These are phyloP conservation scores for Daldinia bambusicola DNA, from an alignment of 495 filamentous ascomycete genomes.

Conservation along the genomic window DNA sequence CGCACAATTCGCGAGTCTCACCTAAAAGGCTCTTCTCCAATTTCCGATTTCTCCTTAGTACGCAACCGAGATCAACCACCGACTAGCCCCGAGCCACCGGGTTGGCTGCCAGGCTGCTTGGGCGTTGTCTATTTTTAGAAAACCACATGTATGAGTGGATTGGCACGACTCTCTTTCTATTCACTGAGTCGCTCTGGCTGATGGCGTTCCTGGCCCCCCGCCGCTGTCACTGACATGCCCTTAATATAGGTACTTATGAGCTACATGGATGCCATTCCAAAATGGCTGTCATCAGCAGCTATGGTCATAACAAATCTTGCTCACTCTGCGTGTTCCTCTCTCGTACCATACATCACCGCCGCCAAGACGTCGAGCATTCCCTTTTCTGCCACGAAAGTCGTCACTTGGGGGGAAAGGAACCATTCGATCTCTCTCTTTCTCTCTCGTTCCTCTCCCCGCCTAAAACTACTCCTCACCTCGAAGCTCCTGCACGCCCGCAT, in stretches of 20 bases:
- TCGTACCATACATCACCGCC: conserved; percentile 38
- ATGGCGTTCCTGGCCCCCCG: conserved; percentile 26
- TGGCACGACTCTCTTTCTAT: conserved; percentile 21
- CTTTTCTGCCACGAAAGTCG: conserved; percentile 47
- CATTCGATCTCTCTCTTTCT: conserved; percentile 32
- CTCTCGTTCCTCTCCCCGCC: conserved; percentile 32
- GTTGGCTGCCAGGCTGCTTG: conserved; percentile 16
- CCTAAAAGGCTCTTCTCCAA: conserved; percentile 22
- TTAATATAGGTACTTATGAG: conserved; percentile 35
- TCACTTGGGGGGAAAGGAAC: conserved; percentile 42
- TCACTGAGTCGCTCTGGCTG: conserved; percentile 12
- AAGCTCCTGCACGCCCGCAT: conserved; percentile 17
- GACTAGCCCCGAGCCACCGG: conserved; percentile 42
- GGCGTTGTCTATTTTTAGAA: conserved; percentile 38
- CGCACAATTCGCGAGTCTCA: conserved; percentile 18
- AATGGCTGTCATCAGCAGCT: conserved; percentile 18
- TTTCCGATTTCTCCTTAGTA: conserved; percentile 40
- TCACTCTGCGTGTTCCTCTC: conserved; percentile 25
- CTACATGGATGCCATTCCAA: conserved; percentile 32
- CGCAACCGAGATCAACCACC: conserved; percentile 21
- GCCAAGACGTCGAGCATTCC: conserved; percentile 50
- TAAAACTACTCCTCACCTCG: conserved; percentile 10
- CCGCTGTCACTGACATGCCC: conserved; percentile 34
- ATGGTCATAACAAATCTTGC: conserved; percentile 15
- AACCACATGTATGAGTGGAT: conserved; percentile 30